Percentiles rank a stretch among this genome's conserved stretches.
Conservation (phyloP, 495 filamentous ascomycete genomes). For the Sordaria brevicollis region DNA sequence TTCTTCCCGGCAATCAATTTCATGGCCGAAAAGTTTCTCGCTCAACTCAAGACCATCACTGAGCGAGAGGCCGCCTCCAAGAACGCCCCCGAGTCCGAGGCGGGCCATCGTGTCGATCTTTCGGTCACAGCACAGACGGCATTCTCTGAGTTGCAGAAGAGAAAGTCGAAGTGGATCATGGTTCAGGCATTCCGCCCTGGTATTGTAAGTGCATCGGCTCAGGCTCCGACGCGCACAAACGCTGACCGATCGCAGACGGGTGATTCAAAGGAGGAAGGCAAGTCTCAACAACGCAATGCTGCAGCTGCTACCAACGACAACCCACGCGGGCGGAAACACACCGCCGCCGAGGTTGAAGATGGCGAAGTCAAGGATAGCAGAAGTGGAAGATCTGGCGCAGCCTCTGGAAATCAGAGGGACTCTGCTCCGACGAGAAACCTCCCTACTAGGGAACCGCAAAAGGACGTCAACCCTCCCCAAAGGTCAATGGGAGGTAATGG, state of each 20-base stretch:
- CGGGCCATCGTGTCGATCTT: slow-evolving; percentile 65
- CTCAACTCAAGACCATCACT: slow-evolving; percentile 59
- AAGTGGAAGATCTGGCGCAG: slow-evolving; percentile 10
- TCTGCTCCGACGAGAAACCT: slow-evolving; percentile 3
- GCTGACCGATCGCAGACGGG: slow-evolving; percentile 25
- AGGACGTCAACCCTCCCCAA: slow-evolving; percentile 6
- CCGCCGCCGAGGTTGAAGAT: slow-evolving; percentile 57
- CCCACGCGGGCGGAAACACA: slow-evolving; percentile 17
- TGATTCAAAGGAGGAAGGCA: slow-evolving; percentile 27
- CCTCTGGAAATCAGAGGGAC: slow-evolving; percentile 15
- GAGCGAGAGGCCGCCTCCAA: slow-evolving; percentile 53
- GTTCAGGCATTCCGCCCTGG: slow-evolving; percentile 63
- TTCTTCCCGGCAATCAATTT: slow-evolving; percentile 83
- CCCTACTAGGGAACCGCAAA: slow-evolving; percentile 6
- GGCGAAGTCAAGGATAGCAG: slow-evolving; percentile 68
- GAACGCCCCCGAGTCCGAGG: slow-evolving; percentile 54
- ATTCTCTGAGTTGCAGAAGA: slow-evolving; percentile 68
- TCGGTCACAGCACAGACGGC: slow-evolving; percentile 82
- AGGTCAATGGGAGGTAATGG: neutral
- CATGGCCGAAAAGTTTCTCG: slow-evolving; percentile 64
- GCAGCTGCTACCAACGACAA: slow-evolving; percentile 38
- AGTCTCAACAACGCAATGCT: slow-evolving; percentile 23
- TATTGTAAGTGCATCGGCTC: slow-evolving; percentile 31
- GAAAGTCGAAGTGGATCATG: slow-evolving; percentile 73
- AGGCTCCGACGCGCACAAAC: slow-evolving; percentile 8